Evolutionary conservation across 176 grass and related monocot species (phyloP), one percentile per base, ranked within the genome.

Genomic region (Avena sativa): DNA sequence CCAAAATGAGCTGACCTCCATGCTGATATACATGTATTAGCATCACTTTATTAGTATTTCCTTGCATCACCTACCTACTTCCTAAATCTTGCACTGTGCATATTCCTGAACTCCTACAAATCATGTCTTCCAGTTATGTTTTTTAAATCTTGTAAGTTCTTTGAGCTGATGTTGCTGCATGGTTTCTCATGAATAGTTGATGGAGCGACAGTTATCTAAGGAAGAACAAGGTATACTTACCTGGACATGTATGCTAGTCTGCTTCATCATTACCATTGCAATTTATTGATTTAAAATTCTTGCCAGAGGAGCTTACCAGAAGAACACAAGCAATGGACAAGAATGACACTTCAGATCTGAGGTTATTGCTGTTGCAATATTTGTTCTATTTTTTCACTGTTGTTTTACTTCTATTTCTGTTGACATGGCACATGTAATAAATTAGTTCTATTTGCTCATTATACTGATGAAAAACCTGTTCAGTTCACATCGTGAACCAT

Each of bases 131-230:
- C 49, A 58, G 17, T 82, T 87, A 13, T 38, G 25, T 11, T 89
- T 14, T 81, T 36, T 26, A 6, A 13, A 40, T 81, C n/a, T 78
- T 60, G 40, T 34, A 19, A 25, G 19, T 70, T 65, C 26, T 66
- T 65, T 71, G 38, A 79, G 46, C 83, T 95, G 69, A 86, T 90
- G 26, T 75, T 92, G 21, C 74, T 79, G 32, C 40, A 20, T 78
- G 32, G 10, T 92, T 69, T 84, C 53, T 84, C 69, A 48, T 74
- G 5, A 88, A 74, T 56, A 98, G 93, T 86, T 98, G 85, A 96
- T 81, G 64, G 96, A 98, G 69, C 90, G 86, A 59, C 93, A 95
- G 28, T 86, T 96, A 87, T 88, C 90, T 44, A 98, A 98, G 92
- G 88, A 89, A 64, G 90, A 95, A 81, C 87, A 98, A 95, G 96